Conservation (phyloP, 305 asterid species). For the Petunia hybrid region DNA sequence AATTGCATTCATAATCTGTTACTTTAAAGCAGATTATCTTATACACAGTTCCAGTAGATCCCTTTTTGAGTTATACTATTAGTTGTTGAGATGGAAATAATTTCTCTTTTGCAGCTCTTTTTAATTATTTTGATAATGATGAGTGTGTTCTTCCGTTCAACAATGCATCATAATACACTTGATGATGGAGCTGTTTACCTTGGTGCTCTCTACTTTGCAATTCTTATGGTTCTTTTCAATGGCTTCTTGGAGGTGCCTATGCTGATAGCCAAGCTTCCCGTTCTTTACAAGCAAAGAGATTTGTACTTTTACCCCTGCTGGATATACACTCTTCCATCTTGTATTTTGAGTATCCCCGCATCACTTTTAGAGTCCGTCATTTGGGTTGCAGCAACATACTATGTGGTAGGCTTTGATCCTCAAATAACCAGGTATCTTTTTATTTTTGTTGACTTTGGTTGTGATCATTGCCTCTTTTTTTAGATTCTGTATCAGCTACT, state of each 20-base stretch:
- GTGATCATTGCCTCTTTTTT: neutral
- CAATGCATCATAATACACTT: constrained; percentile 69
- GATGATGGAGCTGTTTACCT: constrained; percentile 82
- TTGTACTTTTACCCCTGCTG: constrained; percentile 75
- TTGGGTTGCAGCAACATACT: constrained; percentile 81
- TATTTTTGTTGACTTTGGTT: neutral
- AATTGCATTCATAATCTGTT: constrained; percentile 3
- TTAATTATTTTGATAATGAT: constrained; percentile 63
- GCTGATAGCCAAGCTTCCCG: constrained; percentile 79
- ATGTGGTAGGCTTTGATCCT: constrained; percentile 81
- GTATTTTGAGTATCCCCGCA: constrained; percentile 73
- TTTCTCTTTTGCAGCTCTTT: constrained; percentile 59
- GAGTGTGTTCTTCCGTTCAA: constrained; percentile 85
- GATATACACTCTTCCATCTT: constrained; percentile 74
- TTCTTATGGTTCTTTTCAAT: constrained; percentile 81
- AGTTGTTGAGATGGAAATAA: constrained; percentile 28
- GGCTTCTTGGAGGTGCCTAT: constrained; percentile 87
- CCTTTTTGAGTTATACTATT: neutral
- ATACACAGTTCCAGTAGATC: neutral
- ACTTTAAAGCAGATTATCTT: neutral
- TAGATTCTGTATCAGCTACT: neutral
- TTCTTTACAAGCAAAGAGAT: constrained; percentile 83
- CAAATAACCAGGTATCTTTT: constrained; percentile 57
- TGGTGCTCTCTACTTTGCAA: constrained; percentile 79
- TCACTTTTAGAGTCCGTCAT: constrained; percentile 71